These are phyloP conservation scores for Oryza meyeriana DNA, from an alignment of 176 grass and related monocot species.

Conservation along the genomic window DNA sequence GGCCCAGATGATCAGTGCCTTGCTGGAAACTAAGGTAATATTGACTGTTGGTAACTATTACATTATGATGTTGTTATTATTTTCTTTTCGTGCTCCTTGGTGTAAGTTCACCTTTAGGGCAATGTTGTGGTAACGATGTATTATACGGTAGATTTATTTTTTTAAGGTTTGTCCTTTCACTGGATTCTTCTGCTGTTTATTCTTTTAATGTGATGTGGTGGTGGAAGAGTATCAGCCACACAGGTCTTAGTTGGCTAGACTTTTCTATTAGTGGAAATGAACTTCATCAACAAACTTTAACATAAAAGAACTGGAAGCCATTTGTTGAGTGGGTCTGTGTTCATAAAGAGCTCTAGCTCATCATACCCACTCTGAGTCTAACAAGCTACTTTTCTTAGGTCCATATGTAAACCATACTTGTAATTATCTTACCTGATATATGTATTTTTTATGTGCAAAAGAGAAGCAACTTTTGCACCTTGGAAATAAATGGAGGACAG, in stretches of 20 bases:
- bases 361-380: slow-evolving; percentile 17
- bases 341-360: slow-evolving; percentile 13
- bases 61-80: background rate
- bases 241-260: background rate
- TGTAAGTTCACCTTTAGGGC: background rate
- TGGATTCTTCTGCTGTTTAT: slow-evolving; percentile 20
- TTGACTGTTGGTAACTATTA: background rate
- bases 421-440: slow-evolving; percentile 5
- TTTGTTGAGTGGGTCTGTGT: slow-evolving; percentile 27
- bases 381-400: slow-evolving; percentile 18
- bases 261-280: slow-evolving; percentile 42
- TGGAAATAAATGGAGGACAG: background rate
- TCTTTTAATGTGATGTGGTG: background rate
- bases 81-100: background rate
- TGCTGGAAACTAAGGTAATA: background rate
- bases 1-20: background rate
- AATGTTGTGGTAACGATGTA: background rate
- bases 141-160: background rate
- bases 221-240: slow-evolving; percentile 9
- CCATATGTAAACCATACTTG: slow-evolving; percentile 10
- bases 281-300: slow-evolving; percentile 27
- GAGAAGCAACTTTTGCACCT: background rate
- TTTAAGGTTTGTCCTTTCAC: background rate
- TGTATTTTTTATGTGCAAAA: background rate
- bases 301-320: slow-evolving; percentile 19